These are phyloP conservation scores for Primulina tabacum DNA, from an alignment of 257 asterid genomes.

Conservation along the genomic window DNA sequence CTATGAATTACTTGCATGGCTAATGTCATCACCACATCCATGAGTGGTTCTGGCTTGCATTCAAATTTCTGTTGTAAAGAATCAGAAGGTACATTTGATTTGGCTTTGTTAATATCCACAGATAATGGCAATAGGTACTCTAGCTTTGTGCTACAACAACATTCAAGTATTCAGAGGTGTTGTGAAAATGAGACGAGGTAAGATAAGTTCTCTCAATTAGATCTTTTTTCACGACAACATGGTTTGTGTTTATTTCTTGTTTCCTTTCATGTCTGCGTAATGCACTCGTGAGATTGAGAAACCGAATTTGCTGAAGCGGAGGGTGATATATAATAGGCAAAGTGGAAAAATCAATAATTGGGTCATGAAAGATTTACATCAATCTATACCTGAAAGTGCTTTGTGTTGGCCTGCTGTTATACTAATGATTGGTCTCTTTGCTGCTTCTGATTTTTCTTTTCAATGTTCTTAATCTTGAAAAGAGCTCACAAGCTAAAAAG, in stretches of 20 bases:
- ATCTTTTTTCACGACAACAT: slow-evolving; percentile 19
- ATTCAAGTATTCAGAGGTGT: slow-evolving; percentile 87
- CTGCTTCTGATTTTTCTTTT: not conserved
- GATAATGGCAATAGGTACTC: slow-evolving; percentile 98
- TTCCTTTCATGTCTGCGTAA: not conserved
- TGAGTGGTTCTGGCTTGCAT: slow-evolving; percentile 10
- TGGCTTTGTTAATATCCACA: slow-evolving; percentile 30
- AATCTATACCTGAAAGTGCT: not conserved
- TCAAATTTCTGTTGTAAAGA: slow-evolving; percentile 1
- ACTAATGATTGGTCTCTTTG: not conserved
- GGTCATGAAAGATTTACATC: slow-evolving; percentile 8
- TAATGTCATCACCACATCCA: not conserved
- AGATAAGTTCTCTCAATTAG: slow-evolving; percentile 29
- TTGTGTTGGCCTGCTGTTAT: slow-evolving; percentile 6
- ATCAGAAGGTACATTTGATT: slow-evolving; percentile 26
- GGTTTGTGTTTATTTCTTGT: not conserved
- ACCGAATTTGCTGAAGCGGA: slow-evolving; percentile 6
- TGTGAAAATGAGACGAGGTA: slow-evolving; percentile 98
- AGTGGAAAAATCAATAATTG: not conserved
- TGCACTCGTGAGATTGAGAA: not conserved
- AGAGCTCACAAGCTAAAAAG: slow-evolving; percentile 9
- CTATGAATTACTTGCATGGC: slow-evolving; percentile 5
- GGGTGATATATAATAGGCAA: not conserved
- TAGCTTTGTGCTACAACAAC: slow-evolving; percentile 93
- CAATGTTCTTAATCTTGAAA: not conserved